Evolutionary conservation across 345 rosid species (phyloP), one percentile per base, ranked within the genome.

Genomic region (Aurinia saxatilis): DNA sequence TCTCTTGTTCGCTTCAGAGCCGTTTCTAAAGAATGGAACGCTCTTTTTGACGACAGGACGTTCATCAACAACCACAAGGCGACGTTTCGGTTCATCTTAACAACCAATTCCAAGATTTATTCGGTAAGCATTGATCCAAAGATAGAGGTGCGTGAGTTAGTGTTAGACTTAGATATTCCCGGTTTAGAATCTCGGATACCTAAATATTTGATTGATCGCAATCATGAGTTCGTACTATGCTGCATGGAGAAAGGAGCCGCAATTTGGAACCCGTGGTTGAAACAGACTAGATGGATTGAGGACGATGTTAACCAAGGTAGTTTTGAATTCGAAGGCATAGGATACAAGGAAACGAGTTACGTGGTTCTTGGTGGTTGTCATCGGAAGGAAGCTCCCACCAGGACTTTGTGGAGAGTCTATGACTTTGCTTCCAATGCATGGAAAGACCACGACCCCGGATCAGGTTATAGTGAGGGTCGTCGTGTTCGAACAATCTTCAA

Each of bases 61-160:
- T 61, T 61, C 46, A 36, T 61, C 56, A 61, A 48, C 21, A 61
- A 34, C 10, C 55, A 46, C 66, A 46, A 34, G 56, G 13, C 9
- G 13, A 31, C 52, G 52, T 59, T 31, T 59, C 18, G 41, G 6
- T 44, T 59, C 13, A 59, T 59, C 27, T 9, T 59, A 59, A 3
- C 41, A 12, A 59, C 52, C 13, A 45, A n/a, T 18, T 59, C 64
- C 33, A 59, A 59, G 30, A 33, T 59, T 45, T 59, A 44, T n/a
- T 44, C 64, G 33, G 64, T 59, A 44, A 44, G 64, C 30, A 5
- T 59, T n/a, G 6, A 59, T 19, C 52, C 52, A 6, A 2, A 17
- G 41, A 59, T 59, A 19, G 18, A 7, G 19, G 52, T 45, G 19
- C n/a, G 18, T 18, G 64, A 59, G 41, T 31, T 59, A 15, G 19